phyloP scores from a whole-genome alignment of 2,329 filamentous ascomycete species.

The Phaeosphaeriaceae sp. region DNA sequence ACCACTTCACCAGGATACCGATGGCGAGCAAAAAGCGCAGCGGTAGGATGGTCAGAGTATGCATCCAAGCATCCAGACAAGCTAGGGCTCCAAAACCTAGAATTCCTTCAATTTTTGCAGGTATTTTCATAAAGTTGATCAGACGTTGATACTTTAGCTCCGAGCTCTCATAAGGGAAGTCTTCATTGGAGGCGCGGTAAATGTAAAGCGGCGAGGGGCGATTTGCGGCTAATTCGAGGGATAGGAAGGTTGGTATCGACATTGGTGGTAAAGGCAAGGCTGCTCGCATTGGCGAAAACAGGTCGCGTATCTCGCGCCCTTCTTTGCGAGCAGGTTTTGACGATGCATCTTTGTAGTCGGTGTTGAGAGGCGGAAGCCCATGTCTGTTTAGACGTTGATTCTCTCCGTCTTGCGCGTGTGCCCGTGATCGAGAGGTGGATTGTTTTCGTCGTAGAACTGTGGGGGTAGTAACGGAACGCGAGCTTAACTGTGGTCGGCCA shows the following conservation, averaged over 20 bases:
- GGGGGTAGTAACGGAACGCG: constrained; percentile 47
- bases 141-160: constrained; percentile 90
- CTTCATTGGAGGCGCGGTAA: constrained; percentile 61
- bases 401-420: constrained; percentile 27
- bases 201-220: constrained; percentile 69
- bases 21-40: constrained; percentile 84
- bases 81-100: constrained; percentile 88
- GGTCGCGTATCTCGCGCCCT: constrained; percentile 25
- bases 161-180: constrained; percentile 87
- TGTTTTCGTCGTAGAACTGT: constrained; percentile 47
- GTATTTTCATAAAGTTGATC: constrained; percentile 84
- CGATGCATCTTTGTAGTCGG: constrained; percentile 39
- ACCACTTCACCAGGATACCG: constrained; percentile 78
- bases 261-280: constrained; percentile 66
- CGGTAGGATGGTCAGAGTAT: constrained; percentile 94
- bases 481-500: constrained; percentile 38
- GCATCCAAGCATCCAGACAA: constrained; percentile 94
- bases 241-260: constrained; percentile 69
- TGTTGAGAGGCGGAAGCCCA: constrained; percentile 42
- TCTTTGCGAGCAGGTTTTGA: constrained; percentile 42
- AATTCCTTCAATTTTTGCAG: constrained; percentile 80
- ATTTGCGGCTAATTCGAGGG: constrained; percentile 67
- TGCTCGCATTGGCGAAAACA: constrained; percentile 50
- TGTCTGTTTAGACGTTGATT: constrained; percentile 26
- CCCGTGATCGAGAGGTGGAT: constrained; percentile 33